Evolutionary conservation across 2,329 filamentous ascomycete genomes (phyloP).

Genomic region (Trichophyton mentagrophytes): DNA sequence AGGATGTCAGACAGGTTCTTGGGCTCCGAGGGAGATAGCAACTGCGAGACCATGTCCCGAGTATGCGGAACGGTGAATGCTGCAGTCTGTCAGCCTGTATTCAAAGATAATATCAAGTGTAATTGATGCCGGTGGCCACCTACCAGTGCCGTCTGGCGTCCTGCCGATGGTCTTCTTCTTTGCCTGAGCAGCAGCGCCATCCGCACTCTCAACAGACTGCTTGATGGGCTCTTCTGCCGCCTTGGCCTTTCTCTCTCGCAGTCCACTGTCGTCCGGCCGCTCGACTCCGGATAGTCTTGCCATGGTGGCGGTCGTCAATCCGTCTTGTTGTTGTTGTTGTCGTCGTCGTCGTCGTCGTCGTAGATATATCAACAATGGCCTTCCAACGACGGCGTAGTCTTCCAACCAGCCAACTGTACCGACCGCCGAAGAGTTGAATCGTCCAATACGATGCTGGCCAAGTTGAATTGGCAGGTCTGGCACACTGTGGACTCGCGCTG

Average conservation of each 20-base stretch:
- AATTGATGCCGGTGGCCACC: constrained; percentile 26
- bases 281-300: not conserved
- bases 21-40: constrained; percentile 84
- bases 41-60: constrained; percentile 97
- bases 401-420: too few relatives aligned
- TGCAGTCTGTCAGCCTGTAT: constrained; percentile 26
- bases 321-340: not conserved
- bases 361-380: not conserved
- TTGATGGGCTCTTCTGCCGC: constrained; percentile 31
- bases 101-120: not conserved
- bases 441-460: not conserved
- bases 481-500: not conserved
- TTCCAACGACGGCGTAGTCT: not conserved
- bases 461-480: constrained; percentile 6
- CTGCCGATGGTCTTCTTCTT: constrained; percentile 73
- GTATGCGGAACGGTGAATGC: constrained; percentile 93
- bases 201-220: constrained; percentile 25
- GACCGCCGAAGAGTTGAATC: not conserved
- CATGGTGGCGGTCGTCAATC: not conserved
- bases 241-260: constrained; percentile 37
- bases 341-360: not conserved
- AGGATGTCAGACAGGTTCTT: constrained; percentile 83
- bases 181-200: constrained; percentile 19
- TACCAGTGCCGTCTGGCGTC: constrained; percentile 82
- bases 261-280: constrained; percentile 22